Evolutionary conservation across 169 alveolate species (phyloP).

Genomic region (Cardiosporidium cionae): DNA sequence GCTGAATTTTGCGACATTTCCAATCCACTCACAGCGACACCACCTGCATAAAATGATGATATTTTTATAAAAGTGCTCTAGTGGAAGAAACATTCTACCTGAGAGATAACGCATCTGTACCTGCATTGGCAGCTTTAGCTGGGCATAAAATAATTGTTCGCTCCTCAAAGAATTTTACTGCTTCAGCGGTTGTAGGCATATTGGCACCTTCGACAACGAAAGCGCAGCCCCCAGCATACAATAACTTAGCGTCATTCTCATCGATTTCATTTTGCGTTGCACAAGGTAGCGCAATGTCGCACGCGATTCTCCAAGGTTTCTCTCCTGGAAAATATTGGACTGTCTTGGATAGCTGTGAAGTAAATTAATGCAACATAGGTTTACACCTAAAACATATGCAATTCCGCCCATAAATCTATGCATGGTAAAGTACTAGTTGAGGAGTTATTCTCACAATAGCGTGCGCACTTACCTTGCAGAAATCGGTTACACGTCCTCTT

Average conservation of each 20-base stretch:
- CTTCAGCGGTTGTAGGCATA: conserved; percentile 70
- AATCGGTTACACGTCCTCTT: conserved; percentile 44
- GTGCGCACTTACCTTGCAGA: conserved; percentile 30
- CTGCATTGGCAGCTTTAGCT: conserved; percentile 75
- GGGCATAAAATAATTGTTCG: conserved; percentile 59
- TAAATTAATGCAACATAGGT: too few species aligned
- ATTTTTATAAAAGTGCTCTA: not conserved
- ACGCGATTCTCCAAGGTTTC: conserved; percentile 40
- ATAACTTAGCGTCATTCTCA: conserved; percentile 47
- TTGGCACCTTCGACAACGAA: conserved; percentile 70
- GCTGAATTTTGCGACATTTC: conserved; percentile 74
- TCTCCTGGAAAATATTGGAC: not conserved
- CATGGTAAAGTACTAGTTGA: too few species aligned
- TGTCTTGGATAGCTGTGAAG: not conserved
- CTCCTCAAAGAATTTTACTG: conserved; percentile 48
- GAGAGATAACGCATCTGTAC: conserved; percentile 1
- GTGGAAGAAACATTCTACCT: not conserved
- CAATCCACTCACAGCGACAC: conserved; percentile 73
- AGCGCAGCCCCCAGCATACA: conserved; percentile 47
- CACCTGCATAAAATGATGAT: conserved; percentile 38
- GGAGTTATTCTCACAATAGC: too few species aligned
- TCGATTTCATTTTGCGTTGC: conserved; percentile 71
- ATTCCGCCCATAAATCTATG: not conserved
- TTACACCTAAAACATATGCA: too few species aligned
- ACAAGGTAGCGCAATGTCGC: conserved; percentile 64